Percentiles rank a stretch among this genome's conserved stretches.
Evolutionary conservation across 805 yeast genomes (phyloP).

Genomic region (Wickerhamomyces kurtzmanii): DNA sequence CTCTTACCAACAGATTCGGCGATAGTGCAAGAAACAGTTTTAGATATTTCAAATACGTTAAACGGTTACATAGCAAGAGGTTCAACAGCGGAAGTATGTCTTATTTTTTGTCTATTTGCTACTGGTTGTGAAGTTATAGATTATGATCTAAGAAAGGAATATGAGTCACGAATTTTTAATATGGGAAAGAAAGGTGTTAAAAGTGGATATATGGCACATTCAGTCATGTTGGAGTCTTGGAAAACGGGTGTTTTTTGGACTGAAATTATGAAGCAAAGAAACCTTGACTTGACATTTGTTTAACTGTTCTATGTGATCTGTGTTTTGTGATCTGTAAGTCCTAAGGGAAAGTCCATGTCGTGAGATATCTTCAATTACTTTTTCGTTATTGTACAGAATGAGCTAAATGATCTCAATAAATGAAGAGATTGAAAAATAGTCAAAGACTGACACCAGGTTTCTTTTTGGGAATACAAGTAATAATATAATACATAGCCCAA

Average conservation of each 20-base stretch:
- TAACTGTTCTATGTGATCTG: too few relatives aligned
- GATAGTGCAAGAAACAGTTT: slow-evolving; percentile 31
- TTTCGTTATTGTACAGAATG: too few relatives aligned
- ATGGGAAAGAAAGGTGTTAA: slow-evolving; percentile 28
- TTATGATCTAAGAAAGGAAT: slow-evolving; percentile 20
- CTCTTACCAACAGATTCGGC: slow-evolving; percentile 34
- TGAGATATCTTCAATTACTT: too few relatives aligned
- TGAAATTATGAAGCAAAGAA: slow-evolving; percentile 29
- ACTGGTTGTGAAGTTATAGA: slow-evolving; percentile 45
- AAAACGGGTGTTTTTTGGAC: slow-evolving; percentile 43
- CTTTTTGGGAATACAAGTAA: too few relatives aligned
- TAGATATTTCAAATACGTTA: slow-evolving; percentile 24
- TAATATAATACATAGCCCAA: too few relatives aligned
- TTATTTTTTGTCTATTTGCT: slow-evolving; percentile 39
- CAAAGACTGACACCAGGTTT: too few relatives aligned
- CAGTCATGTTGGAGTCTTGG: slow-evolving; percentile 44
- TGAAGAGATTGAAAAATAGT: too few relatives aligned
- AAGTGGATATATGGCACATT: slow-evolving; percentile 9
- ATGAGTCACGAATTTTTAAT: slow-evolving; percentile 23
- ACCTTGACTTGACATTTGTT: slow-evolving; percentile 36
- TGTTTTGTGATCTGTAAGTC: too few relatives aligned
- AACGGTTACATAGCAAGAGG: slow-evolving; percentile 26
- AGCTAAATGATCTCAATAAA: too few relatives aligned
- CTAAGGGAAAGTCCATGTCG: too few relatives aligned
- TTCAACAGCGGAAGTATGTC: slow-evolving; percentile 42